These are phyloP conservation scores for Leccinum barrowsii DNA, from an alignment of 768 basidiomycete species.

Conservation along the genomic window DNA sequence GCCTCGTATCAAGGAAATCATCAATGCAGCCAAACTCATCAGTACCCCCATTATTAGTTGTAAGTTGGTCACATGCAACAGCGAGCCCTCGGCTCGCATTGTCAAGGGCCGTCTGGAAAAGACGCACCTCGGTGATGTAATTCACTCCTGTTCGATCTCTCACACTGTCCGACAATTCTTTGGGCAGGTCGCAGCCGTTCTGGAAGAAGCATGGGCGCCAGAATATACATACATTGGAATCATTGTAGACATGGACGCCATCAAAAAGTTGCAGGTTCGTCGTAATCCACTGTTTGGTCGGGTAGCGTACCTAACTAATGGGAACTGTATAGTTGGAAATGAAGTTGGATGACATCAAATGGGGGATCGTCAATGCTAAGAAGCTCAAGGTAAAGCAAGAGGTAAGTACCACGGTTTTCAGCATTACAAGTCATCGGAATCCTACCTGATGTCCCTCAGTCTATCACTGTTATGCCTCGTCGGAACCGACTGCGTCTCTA, in stretches of 20 bases:
- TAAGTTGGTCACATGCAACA: conserved; percentile 79
- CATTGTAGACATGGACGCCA: conserved; percentile 84
- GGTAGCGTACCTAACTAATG: not conserved
- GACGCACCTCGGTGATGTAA: conserved; percentile 90
- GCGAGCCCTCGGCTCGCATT: conserved; percentile 93
- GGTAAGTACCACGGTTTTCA: conserved; percentile 35
- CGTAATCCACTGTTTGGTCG: not conserved
- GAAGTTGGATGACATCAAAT: conserved; percentile 88
- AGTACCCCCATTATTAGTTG: conserved; percentile 99
- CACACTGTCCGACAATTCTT: not conserved
- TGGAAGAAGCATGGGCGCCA: conserved; percentile 95
- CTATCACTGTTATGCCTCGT: conserved; percentile 72
- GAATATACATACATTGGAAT: conserved; percentile 92
- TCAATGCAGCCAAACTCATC: conserved; percentile 97
- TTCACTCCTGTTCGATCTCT: not conserved
- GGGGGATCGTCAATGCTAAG: conserved; percentile 80
- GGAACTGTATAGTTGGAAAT: conserved; percentile 68
- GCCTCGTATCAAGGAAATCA: conserved; percentile 99
- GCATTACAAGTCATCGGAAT: not conserved
- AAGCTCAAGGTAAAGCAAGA: conserved; percentile 93
- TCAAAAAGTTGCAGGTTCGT: conserved; percentile 80
- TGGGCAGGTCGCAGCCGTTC: conserved; percentile 76
- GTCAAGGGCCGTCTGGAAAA: conserved; percentile 96
- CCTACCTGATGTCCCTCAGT: conserved; percentile 37
- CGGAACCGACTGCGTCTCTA: conserved; percentile 77